These are phyloP conservation scores for Gossypium armourianum DNA, from an alignment of 441 rosid species.

Conservation along the genomic window DNA sequence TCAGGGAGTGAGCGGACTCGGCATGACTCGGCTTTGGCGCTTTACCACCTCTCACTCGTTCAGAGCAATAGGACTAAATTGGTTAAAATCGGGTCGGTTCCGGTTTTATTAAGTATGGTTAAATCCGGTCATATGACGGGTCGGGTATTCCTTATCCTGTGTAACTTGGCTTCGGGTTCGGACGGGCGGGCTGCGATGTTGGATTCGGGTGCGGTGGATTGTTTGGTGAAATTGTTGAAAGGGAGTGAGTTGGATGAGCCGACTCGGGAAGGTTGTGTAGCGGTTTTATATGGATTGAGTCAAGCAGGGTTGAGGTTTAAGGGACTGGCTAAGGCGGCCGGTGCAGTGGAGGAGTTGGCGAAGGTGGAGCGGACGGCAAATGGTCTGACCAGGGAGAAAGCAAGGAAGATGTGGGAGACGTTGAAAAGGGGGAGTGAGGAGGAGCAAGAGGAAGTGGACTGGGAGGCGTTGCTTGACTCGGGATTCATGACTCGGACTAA, in stretches of 20 bases:
- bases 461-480: constrained; percentile 66
- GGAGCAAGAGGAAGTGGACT: constrained; percentile 44
- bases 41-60: constrained; percentile 70
- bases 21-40: constrained; percentile 60
- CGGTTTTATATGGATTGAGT: constrained; percentile 48
- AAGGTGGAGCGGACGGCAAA: constrained; percentile 37
- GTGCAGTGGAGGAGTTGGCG: constrained; percentile 41
- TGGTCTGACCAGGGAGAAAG: constrained; percentile 36
- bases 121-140: constrained; percentile 40
- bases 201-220: constrained; percentile 69
- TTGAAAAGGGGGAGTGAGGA: constrained; percentile 30
- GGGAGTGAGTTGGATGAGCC: constrained; percentile 31
- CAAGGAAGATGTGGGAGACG: constrained; percentile 32
- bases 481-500: constrained; percentile 25
- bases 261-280: constrained; percentile 46
- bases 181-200: constrained; percentile 48
- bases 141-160: constrained; percentile 40
- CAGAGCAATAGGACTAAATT: constrained; percentile 54
- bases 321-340: constrained; percentile 56
- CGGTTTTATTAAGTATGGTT: constrained; percentile 42
- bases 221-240: constrained; percentile 41
- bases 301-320: constrained; percentile 54
- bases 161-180: constrained; percentile 42
- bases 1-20: constrained; percentile 49
- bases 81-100: constrained; percentile 52